These are phyloP conservation scores for Ophiocordyceps robertsii DNA, from an alignment of 2,329 filamentous ascomycete species.

Conservation along the genomic window DNA sequence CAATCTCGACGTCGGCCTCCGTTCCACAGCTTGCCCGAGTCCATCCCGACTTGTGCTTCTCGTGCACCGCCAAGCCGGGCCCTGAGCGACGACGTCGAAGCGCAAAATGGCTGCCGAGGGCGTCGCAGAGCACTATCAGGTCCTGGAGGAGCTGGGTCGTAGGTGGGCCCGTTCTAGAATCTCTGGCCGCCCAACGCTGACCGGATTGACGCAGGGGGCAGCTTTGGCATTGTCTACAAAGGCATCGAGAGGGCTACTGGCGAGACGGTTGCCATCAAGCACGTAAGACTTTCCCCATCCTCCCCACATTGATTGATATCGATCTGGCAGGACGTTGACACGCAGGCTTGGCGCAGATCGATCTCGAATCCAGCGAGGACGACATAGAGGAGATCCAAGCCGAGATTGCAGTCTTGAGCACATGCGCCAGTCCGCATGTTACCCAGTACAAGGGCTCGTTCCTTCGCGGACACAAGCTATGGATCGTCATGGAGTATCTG, in stretches of 20 bases:
- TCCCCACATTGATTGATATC: background rate
- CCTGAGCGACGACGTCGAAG: slow-evolving; percentile 10
- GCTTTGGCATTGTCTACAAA: slow-evolving; percentile 95
- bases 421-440: slow-evolving; percentile 85
- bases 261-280: slow-evolving; percentile 92
- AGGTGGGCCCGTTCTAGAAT: slow-evolving; percentile 25
- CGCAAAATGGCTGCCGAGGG: slow-evolving; percentile 42
- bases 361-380: slow-evolving; percentile 96
- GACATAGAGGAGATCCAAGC: slow-evolving; percentile 97
- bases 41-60: background rate
- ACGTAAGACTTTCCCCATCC: slow-evolving; percentile 42
- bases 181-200: slow-evolving; percentile 2
- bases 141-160: slow-evolving; percentile 94
- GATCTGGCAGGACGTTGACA: background rate
- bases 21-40: background rate
- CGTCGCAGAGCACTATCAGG: slow-evolving; percentile 80
- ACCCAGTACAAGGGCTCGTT: slow-evolving; percentile 97
- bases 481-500: slow-evolving; percentile 98
- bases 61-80: slow-evolving; percentile 4
- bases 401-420: slow-evolving; percentile 89
- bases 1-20: background rate
- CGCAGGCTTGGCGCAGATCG: slow-evolving; percentile 50
- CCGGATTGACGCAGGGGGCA: slow-evolving; percentile 53
- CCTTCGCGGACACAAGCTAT: slow-evolving; percentile 88
- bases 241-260: slow-evolving; percentile 84